Evolutionary conservation across 352 stramenopile genomes (phyloP).

Genomic region (Pythium phragmiticola): DNA sequence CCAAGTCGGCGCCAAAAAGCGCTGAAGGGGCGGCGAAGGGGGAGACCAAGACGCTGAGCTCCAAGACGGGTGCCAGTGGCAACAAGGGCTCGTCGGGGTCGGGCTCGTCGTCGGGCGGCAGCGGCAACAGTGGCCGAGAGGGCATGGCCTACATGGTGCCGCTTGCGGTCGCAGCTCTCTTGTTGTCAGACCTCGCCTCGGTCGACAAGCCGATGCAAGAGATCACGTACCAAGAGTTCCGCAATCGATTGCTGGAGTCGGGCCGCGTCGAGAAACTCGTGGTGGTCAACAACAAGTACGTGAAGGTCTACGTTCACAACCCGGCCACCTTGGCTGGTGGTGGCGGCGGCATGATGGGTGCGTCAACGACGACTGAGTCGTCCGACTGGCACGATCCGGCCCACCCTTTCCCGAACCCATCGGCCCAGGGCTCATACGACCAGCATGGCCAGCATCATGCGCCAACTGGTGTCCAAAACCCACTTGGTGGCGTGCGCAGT

Average conservation of each 20-base stretch:
- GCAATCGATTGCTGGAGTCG: conserved; percentile 79
- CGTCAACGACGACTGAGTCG: conserved; percentile 21
- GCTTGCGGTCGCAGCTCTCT: conserved; percentile 63
- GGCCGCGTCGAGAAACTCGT: conserved; percentile 88
- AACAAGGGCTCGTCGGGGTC: conserved; percentile 35
- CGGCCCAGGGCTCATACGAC: conserved; percentile 14
- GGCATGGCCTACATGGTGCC: conserved; percentile 75
- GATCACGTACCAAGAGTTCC: conserved; percentile 92
- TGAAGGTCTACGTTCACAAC: conserved; percentile 84
- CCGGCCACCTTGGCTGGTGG: conserved; percentile 5
- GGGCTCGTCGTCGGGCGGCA: conserved; percentile 32
- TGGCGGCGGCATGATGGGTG: not conserved
- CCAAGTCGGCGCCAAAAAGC: conserved; percentile 51
- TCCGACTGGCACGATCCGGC: conserved; percentile 56
- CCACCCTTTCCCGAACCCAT: conserved; percentile 23
- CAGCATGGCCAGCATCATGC: conserved; percentile 28
- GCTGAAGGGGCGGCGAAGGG: conserved; percentile 39
- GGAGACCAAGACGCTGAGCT: conserved; percentile 73
- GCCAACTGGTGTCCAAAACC: conserved; percentile 1
- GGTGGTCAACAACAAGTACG: conserved; percentile 91
- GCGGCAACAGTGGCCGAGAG: conserved; percentile 45
- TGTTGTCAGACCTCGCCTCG: conserved; percentile 71
- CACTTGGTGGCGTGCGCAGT: conserved; percentile 19
- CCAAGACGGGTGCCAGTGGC: conserved; percentile 43
- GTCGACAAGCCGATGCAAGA: conserved; percentile 87